phyloP scores from a whole-genome alignment of 495 filamentous ascomycete genomes.

The Xylaria flabelliformis region DNA sequence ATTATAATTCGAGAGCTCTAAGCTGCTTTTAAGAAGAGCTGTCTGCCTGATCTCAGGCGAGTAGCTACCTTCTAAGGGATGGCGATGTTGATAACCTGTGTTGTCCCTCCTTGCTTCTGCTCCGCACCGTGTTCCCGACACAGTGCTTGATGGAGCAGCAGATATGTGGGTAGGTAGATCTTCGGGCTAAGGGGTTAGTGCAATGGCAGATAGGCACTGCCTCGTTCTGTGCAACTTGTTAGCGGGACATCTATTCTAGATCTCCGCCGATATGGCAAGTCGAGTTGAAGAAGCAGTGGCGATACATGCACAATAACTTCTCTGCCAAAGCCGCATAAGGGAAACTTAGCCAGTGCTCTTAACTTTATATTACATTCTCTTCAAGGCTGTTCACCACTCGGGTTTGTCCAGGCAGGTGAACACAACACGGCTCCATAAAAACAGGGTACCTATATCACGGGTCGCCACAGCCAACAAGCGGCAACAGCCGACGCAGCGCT shows the following conservation, averaged over 20 bases:
- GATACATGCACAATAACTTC: too few relatives aligned
- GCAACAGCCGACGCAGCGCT: neutral
- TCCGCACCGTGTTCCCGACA: neutral
- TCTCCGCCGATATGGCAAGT: neutral
- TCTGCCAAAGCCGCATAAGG: neutral
- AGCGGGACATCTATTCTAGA: neutral
- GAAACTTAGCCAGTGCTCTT: neutral
- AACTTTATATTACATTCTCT: neutral
- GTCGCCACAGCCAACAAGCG: neutral
- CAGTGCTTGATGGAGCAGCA: neutral
- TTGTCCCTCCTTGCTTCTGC: neutral
- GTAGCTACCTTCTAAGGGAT: neutral
- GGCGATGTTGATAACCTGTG: neutral
- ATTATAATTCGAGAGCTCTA: neutral
- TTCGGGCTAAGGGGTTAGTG: neutral
- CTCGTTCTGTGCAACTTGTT: slow-evolving; percentile 1
- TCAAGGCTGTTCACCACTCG: neutral
- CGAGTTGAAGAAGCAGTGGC: neutral
- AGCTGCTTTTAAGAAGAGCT: slow-evolving; percentile 5
- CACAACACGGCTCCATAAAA: neutral
- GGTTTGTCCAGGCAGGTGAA: neutral
- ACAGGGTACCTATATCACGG: neutral
- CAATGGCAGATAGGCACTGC: neutral
- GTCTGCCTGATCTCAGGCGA: neutral
- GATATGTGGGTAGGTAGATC: neutral